Evolutionary conservation across 345 rosid genomes (phyloP).

Genomic region (Dovyalis caffra): DNA sequence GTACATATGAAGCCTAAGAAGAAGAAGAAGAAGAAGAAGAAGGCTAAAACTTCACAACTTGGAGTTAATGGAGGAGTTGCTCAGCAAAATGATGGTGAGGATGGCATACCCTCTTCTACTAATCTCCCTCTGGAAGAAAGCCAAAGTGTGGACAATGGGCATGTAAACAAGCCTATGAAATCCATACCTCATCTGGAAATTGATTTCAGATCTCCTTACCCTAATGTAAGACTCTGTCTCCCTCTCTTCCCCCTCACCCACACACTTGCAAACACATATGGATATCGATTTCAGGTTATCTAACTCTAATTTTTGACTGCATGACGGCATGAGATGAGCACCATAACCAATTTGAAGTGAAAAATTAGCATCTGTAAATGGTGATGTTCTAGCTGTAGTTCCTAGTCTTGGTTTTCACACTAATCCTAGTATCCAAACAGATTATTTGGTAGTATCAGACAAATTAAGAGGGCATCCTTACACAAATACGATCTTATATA

Average conservation of each 20-base stretch:
- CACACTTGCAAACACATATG: slow-evolving; percentile 1
- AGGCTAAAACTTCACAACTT: slow-evolving; percentile 30
- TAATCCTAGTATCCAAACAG: neutral
- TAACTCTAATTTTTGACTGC: neutral
- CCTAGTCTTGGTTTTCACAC: neutral
- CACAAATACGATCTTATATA: neutral
- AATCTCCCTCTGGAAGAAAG: slow-evolving; percentile 17
- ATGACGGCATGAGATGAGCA: neutral
- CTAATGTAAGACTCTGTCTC: slow-evolving; percentile 44
- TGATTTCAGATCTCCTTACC: slow-evolving; percentile 35
- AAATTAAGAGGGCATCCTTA: too few relatives aligned
- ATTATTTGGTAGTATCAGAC: too few relatives aligned
- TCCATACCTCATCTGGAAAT: slow-evolving; percentile 25
- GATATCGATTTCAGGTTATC: too few relatives aligned
- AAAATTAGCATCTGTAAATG: neutral
- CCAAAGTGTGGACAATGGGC: slow-evolving; percentile 21
- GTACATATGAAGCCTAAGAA: slow-evolving; percentile 54
- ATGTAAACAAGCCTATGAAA: slow-evolving; percentile 16
- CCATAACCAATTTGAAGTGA: neutral
- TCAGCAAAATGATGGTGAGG: slow-evolving; percentile 25
- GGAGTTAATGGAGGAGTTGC: slow-evolving; percentile 44
- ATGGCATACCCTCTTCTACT: slow-evolving; percentile 21
- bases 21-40: slow-evolving; percentile 27
- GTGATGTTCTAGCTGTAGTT: neutral
- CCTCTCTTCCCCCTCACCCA: too few relatives aligned